Base-by-base conservation (phyloP, 140 eudicot species). In the Cichorium intybus region DNA sequence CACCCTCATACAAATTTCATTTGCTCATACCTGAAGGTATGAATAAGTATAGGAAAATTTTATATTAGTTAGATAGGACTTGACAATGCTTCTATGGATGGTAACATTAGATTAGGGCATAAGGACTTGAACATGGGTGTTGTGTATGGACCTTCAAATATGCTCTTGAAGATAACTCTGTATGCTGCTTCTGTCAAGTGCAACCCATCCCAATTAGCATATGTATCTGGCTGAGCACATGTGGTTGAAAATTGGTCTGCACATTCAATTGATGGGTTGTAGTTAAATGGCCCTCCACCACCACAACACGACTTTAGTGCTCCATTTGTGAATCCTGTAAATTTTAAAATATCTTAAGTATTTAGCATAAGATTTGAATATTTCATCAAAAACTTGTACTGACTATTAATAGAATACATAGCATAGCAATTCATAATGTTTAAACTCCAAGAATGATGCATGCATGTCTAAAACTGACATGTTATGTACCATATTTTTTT, bases 71-170 rank as follows among this genome's bases (percentile, higher is more conserved):
- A 31, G 7, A 31, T 2, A 31, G 35, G 0, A 31, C 35, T 31
- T 0, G 7, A 31, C 4, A 5, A 5, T 31, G 35, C 35, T 31
- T 5, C 4, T 2, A 31, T 5, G 7, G 35, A 31, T 3, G 4
- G 35, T 31, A 31, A 31, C 7, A 6, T 31, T 5, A 31, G 7
- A 31, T 31, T 31, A 31, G 4, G 35, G 7, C 35, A 31, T 31
- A 31, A 31, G 35, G 35, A 5, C 1, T 27, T n/a, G n/a, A n/a
- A n/a, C n/a, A n/a, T n/a, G n/a, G 95, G 89, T 5, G 52, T 56
- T 1, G 87, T 71, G 53, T 45, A 78, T 1, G 82, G 49, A 0
- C 89, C 89, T 61, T 73, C 39, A 7, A 80, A 49, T 64, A 86
- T 71, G 47, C 85, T 79, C 49, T 50, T 56, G 24, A 80, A 69